Percentiles rank a stretch among this genome's conserved stretches.
These are phyloP conservation scores for Scheffersomyces segobiensis DNA, from an alignment of 1,139 yeast species.

Conservation along the genomic window DNA sequence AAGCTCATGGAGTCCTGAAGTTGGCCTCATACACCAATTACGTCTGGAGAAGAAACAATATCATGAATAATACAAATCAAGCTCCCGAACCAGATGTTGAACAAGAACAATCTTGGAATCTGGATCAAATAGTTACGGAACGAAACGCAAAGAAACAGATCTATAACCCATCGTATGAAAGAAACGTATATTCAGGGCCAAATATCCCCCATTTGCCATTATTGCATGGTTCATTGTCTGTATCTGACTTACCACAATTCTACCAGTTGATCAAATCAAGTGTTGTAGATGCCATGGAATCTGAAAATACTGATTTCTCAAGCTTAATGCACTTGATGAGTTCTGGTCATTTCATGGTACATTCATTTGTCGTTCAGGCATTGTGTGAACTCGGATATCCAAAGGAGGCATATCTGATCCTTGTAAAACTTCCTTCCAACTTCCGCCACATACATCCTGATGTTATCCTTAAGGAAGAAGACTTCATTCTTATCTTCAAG, in stretches of 20 bases:
- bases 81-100: constrained; percentile 14
- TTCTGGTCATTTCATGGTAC: constrained; percentile 26
- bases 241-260: constrained; percentile 36
- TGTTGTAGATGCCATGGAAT: constrained; percentile 14
- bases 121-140: constrained; percentile 4
- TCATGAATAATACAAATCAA: constrained; percentile 17
- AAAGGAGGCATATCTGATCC: constrained; percentile 26
- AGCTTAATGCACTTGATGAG: constrained; percentile 18
- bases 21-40: constrained; percentile 20
- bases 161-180: constrained; percentile 29
- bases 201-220: constrained; percentile 22
- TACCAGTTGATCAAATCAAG: constrained; percentile 18
- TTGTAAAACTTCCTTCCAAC: constrained; percentile 19
- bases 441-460: constrained; percentile 11
- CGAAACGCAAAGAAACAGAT: constrained; percentile 5
- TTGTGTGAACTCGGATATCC: constrained; percentile 27
- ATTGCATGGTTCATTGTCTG: constrained; percentile 25
- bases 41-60: constrained; percentile 27
- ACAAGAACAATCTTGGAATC: constrained; percentile 16
- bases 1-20: constrained; percentile 8
- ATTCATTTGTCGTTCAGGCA: constrained; percentile 26
- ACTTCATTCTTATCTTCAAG: constrained; percentile 17
- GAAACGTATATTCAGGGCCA: constrained; percentile 28
- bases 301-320: constrained; percentile 8
- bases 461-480: constrained; percentile 19